Base-by-base conservation (phyloP, 2,329 filamentous ascomycete species). In the Fusarium lyarnte region DNA sequence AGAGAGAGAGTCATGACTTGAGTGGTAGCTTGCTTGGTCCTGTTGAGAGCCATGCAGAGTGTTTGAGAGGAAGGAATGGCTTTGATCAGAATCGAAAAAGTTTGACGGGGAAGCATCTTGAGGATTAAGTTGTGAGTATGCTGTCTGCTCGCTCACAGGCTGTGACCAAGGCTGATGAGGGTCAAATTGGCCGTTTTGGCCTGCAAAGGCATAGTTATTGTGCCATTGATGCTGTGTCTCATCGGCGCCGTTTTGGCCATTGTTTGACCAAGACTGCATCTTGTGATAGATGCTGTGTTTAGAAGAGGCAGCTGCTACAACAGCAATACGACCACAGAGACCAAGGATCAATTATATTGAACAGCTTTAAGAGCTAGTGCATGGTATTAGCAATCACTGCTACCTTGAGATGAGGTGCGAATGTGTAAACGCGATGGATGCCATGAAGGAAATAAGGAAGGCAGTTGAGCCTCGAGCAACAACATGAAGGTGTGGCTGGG, bases 181-280 rank as follows among this genome's bases (percentile, higher is more conserved):
- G 54, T 84, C 82, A 72, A 81, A 85, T 41, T 83, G 81, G 36
- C 78, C 79, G 60, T 78, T 77, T 57, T 81, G 81, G 36, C 75
- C 70, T 41, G 76, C 58, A 53, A 80, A 83, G 41, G 70, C 68
- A 72, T 80, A 84, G 64, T 76, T 78, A 51, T 77, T 64, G 63
- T 79, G 78, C 82, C 82, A 84, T 63, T 79, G 78, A 57, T 77
- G 77, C 43, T 78, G 77, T 31, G 76, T 78, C 60, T 78, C 80
- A 63, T 82, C 79, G 57, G 79, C 73, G 73, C 81, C 82, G 58
- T 78, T 80, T 73, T 83, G 82, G 74, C 79, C 78, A 63, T 78
- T 73, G 62, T 77, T 78, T 43, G 81, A 72, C 82, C 82, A 84
- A 66, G 82, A 82, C 79, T 84, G 82, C 82, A 84, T 84, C 69